Conservation (phyloP, 169 alveolate species). For the Neospora caninum region DNA sequence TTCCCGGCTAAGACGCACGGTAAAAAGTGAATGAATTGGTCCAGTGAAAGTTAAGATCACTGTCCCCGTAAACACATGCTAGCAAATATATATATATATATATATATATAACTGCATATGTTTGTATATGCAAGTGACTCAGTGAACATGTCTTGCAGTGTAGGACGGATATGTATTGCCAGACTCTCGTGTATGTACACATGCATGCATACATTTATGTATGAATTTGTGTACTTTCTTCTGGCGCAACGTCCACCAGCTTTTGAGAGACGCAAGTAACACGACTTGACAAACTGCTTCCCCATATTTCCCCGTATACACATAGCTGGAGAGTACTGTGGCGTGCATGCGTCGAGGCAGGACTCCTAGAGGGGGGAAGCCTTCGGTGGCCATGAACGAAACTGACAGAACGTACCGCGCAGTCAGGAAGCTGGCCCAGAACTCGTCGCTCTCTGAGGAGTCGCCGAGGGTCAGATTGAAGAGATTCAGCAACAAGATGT, state of each 20-base stretch:
- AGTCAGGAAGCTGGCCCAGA: conserved; percentile 51
- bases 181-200: background rate
- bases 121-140: background rate
- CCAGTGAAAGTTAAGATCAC: too few relatives aligned
- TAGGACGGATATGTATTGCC: background rate
- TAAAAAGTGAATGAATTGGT: too few relatives aligned
- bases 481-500: conserved; percentile 43
- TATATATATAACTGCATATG: background rate
- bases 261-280: too few relatives aligned
- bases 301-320: too few relatives aligned
- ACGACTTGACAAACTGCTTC: too few relatives aligned
- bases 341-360: background rate
- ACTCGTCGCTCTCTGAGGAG: conserved; percentile 58
- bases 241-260: too few relatives aligned
- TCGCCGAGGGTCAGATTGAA: conserved; percentile 53
- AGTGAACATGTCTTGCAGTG: background rate
- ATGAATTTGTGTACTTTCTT: too few relatives aligned
- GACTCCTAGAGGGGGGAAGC: background rate
- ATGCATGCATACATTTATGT: too few relatives aligned
- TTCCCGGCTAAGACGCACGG: too few relatives aligned
- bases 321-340: too few relatives aligned
- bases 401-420: conserved; percentile 1
- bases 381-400: background rate
- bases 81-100: too few relatives aligned
- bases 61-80: background rate